Base-by-base conservation (phyloP, 805 yeast genomes). In the Ogataea henricii region DNA sequence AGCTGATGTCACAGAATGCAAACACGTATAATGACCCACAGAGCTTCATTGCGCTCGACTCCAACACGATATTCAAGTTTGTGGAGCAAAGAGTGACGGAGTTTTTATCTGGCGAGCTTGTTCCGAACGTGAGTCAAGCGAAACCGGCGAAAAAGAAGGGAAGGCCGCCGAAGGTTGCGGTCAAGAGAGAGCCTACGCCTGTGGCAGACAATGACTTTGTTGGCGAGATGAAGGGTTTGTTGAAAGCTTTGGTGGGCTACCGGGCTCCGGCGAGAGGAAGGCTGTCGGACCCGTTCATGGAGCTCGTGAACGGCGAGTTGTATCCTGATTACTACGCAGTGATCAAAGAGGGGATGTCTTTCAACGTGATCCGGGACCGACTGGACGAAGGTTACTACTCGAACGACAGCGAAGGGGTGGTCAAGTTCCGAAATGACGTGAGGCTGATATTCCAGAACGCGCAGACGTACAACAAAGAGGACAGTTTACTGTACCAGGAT, bases 251-350 rank as follows among this genome's bases (percentile, higher is more conserved):
- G 27, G 70, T 75, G 5, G 63, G 67, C 43, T 71, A 72, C 54
- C 76, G 76, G 45, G 73, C 72, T 40, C 71, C 77, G 5, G 79
- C 76, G 17, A 69, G 78, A 25, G 80, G 81, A 10, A 65, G 70
- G 40, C 71, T 85, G 34, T 78, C 87, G 50, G 86, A 78, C 12
- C 87, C 95, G 0, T 91, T 90, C 62, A 63, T 86, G 70, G 87
- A 83, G 26, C 84, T 82, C 46, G 94, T 92, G 2, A 82, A 82
- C 58, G 77, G 76, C 26, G 78, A 78, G 12, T 79, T 78, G 49
- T 85, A 86, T 57, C 96, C 96, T 1, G 96, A 87, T 58, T 91
- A 91, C 69, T 84, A 84, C 67, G 76, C 79, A 53, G 70, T 87
- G 6, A 83, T 92, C 37, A 76, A 80, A 53, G 71, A 77, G 45